These are phyloP conservation scores for Achaetomium macrosporum DNA, from an alignment of 2,329 filamentous ascomycete genomes.

Conservation along the genomic window DNA sequence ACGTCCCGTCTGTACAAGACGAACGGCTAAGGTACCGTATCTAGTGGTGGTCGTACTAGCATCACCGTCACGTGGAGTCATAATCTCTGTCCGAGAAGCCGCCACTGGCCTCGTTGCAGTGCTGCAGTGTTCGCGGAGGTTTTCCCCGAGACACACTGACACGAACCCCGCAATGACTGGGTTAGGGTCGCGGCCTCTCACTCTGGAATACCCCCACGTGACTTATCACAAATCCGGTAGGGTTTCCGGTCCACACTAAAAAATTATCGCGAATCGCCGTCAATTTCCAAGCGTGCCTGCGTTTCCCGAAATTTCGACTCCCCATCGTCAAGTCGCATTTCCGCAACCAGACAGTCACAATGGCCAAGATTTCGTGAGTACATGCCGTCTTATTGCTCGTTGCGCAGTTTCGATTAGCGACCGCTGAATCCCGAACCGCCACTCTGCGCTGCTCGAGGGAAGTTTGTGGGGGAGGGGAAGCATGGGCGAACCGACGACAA, in stretches of 20 bases:
- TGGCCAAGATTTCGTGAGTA: conserved; percentile 60
- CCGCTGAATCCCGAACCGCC: conserved; percentile 12
- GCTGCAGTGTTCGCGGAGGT: no score
- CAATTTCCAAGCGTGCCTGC: conserved; percentile 23
- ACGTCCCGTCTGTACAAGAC: no score
- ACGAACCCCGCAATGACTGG: neutral
- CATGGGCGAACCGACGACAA: neutral
- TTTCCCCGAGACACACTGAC: no score
- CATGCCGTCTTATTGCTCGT: conserved; percentile 15
- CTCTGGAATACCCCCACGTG: conserved; percentile 19
- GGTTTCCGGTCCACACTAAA: conserved; percentile 29
- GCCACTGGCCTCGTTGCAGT: no score
- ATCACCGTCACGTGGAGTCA: no score
- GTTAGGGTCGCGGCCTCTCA: conserved; percentile 11
- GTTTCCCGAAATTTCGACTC: conserved; percentile 27
- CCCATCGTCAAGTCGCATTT: conserved; percentile 27
- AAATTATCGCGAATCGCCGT: conserved; percentile 26
- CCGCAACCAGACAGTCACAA: conserved; percentile 43
- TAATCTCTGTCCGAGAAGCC: no score
- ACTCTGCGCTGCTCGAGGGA: conserved; percentile 5
- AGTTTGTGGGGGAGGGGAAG: conserved; percentile 12
- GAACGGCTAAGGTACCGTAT: no score
- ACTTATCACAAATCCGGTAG: conserved; percentile 24
- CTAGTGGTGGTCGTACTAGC: no score
- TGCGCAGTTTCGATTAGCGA: conserved; percentile 15